phyloP scores from a whole-genome alignment of 768 basidiomycete species.

The Daedaleopsis sinensis region DNA sequence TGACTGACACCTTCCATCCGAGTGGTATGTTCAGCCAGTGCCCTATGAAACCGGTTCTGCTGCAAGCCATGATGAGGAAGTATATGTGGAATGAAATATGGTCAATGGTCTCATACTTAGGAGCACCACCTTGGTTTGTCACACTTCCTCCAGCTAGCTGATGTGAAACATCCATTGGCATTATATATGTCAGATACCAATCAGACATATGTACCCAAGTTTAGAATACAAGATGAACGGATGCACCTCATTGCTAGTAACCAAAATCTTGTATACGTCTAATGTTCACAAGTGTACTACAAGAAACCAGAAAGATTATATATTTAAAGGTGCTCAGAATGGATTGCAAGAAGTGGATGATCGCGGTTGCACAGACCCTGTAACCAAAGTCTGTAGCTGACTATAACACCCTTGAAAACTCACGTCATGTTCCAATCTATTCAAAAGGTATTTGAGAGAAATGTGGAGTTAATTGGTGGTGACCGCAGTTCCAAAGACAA shows the following conservation, averaged over 20 bases:
- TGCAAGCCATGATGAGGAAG: too few species aligned
- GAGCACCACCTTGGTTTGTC: conserved; percentile 24
- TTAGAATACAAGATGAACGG: background rate
- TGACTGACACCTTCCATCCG: too few species aligned
- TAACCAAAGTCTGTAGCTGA: background rate
- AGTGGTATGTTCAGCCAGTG: too few species aligned
- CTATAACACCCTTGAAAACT: background rate
- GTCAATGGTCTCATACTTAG: conserved; percentile 3
- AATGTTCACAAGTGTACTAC: background rate
- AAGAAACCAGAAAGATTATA: background rate
- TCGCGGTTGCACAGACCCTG: background rate
- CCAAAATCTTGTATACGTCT: background rate
- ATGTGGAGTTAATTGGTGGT: background rate
- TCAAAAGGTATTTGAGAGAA: conserved; percentile 1
- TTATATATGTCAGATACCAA: conserved; percentile 21
- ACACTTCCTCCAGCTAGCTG: conserved; percentile 25
- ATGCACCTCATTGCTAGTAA: background rate
- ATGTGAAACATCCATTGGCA: conserved; percentile 21
- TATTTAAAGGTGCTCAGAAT: background rate
- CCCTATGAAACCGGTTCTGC: too few species aligned
- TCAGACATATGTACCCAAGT: background rate
- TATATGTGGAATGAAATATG: too few species aligned
- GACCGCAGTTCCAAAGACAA: background rate
- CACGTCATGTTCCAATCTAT: conserved; percentile 3
- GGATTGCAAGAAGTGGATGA: background rate